Conservation (phyloP, 768 basidiomycete species). For the Boletus coccyginus region DNA sequence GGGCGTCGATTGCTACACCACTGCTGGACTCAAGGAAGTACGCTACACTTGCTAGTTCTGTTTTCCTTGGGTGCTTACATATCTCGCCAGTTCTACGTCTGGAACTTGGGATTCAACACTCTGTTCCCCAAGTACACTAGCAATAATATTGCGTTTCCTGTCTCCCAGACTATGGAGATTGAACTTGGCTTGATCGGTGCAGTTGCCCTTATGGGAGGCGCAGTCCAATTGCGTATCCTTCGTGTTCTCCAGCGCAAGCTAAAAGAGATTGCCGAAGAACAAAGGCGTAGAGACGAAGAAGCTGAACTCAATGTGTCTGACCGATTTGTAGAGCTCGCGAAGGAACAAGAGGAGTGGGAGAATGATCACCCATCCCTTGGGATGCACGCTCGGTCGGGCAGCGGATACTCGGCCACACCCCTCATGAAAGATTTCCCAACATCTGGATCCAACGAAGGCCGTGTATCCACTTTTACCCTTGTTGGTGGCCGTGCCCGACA, state of each 20-base stretch:
- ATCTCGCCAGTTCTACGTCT: slow-evolving; percentile 78
- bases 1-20: slow-evolving; percentile 92
- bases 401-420: slow-evolving; percentile 59
- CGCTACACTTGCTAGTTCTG: slow-evolving; percentile 10
- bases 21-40: slow-evolving; percentile 91
- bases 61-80: slow-evolving; percentile 10
- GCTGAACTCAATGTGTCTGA: slow-evolving; percentile 74
- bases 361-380: slow-evolving; percentile 68
- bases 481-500: slow-evolving; percentile 54
- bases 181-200: slow-evolving; percentile 88
- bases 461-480: slow-evolving; percentile 47
- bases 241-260: slow-evolving; percentile 77
- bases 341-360: slow-evolving; percentile 85
- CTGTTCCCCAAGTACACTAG: slow-evolving; percentile 76
- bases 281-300: slow-evolving; percentile 67
- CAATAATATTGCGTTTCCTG: slow-evolving; percentile 72
- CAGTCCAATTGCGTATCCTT: slow-evolving; percentile 87
- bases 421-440: slow-evolving; percentile 64
- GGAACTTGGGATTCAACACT: slow-evolving; percentile 84
- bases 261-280: slow-evolving; percentile 74
- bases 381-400: slow-evolving; percentile 62
- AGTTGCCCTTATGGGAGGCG: slow-evolving; percentile 79
- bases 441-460: slow-evolving; percentile 44
- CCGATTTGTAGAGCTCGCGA: slow-evolving; percentile 58
- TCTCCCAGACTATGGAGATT: slow-evolving; percentile 89